Percentiles rank a stretch among this genome's conserved stretches.
phyloP scores from a whole-genome alignment of 2,329 filamentous ascomycete species.

The Colletotrichum somersetense region DNA sequence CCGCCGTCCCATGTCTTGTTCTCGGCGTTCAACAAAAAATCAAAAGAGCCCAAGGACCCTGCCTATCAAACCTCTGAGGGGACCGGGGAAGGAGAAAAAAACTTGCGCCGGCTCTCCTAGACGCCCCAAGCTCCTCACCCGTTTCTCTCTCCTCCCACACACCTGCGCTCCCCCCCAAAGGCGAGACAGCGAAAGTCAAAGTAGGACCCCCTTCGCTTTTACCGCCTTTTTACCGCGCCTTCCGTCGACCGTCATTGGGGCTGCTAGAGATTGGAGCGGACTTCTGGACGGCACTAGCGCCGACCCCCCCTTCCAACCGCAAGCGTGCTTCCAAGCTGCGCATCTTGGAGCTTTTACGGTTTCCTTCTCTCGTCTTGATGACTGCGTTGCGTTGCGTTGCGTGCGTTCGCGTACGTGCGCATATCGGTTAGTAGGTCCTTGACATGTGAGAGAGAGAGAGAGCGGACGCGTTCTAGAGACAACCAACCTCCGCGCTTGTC shows the following conservation, averaged over 20 bases:
- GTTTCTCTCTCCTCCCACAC: neutral
- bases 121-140: slow-evolving; percentile 39
- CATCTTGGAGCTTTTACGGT: neutral
- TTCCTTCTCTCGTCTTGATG: slow-evolving; percentile 7
- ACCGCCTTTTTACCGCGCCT: slow-evolving; percentile 38
- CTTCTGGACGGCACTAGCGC: slow-evolving; percentile 16
- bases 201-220: slow-evolving; percentile 19
- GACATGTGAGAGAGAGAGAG: slow-evolving; percentile 27
- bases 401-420: no score
- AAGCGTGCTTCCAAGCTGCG: neutral
- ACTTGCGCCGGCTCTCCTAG: slow-evolving; percentile 15
- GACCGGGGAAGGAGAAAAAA: neutral
- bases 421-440: neutral
- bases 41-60: slow-evolving; percentile 13
- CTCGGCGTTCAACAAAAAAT: slow-evolving; percentile 41
- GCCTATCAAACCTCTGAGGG: neutral
- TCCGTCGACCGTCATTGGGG: slow-evolving; percentile 25
- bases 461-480: neutral
- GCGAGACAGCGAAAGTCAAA: slow-evolving; percentile 19
- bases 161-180: slow-evolving; percentile 6
- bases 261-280: neutral
- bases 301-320: slow-evolving; percentile 1
- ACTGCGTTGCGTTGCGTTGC: neutral
- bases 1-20: slow-evolving; percentile 8
- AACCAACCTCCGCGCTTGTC: slow-evolving; percentile 8